Conservation (phyloP, 2,329 filamentous ascomycete genomes). For the Diaporthe sp. region DNA sequence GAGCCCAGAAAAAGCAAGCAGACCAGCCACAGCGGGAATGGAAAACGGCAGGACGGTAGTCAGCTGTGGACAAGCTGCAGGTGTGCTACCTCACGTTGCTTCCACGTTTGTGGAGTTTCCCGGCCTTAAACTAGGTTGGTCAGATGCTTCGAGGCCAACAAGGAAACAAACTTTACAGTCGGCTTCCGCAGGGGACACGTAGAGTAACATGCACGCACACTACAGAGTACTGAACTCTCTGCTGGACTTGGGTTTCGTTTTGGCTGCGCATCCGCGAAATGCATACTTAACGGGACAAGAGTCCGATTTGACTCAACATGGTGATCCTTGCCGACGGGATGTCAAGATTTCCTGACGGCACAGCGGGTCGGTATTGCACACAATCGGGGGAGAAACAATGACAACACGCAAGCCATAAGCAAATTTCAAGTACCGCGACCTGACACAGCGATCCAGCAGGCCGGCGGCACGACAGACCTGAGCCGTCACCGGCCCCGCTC, state of each 20-base stretch:
- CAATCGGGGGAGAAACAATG: slow-evolving; percentile 24
- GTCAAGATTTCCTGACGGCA: slow-evolving; percentile 28
- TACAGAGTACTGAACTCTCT: background rate
- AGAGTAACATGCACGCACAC: background rate
- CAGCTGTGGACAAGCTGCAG: slow-evolving; percentile 14
- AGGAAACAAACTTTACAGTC: slow-evolving; percentile 1
- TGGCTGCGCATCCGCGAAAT: slow-evolving; percentile 21
- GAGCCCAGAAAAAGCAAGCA: slow-evolving; percentile 24
- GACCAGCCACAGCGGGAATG: slow-evolving; percentile 33
- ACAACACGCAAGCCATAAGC: slow-evolving; percentile 7
- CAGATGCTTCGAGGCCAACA: slow-evolving; percentile 15
- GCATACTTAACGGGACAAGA: slow-evolving; percentile 11
- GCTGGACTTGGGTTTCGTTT: background rate
- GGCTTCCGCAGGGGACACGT: slow-evolving; percentile 1
- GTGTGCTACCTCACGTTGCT: background rate
- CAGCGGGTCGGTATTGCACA: slow-evolving; percentile 33
- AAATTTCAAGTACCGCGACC: slow-evolving; percentile 35
- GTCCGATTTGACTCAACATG: slow-evolving; percentile 19
- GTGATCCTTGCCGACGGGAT: slow-evolving; percentile 19
- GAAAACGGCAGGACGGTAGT: slow-evolving; percentile 14
- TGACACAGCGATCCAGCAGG: slow-evolving; percentile 29
- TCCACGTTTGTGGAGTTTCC: background rate
- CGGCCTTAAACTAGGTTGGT: background rate
- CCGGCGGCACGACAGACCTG: slow-evolving; percentile 28
- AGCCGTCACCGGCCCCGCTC: slow-evolving; percentile 28